Evolutionary conservation across 1,284 basidiomycete species (phyloP).

Genomic region (Rhodotorula sp.): DNA sequence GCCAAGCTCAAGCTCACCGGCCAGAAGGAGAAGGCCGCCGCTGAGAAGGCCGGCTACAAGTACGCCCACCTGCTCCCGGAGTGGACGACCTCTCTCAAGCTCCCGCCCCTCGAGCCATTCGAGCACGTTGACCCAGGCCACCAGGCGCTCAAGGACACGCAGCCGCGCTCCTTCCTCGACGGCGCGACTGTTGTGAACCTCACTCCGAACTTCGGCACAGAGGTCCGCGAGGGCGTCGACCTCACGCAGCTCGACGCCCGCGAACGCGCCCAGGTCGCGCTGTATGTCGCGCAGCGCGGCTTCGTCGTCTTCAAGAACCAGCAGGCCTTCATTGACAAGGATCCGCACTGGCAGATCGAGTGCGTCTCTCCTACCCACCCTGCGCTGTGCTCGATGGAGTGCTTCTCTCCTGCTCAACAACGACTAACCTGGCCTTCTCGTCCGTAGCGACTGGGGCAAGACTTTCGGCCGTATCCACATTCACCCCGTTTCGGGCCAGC

Average conservation of each 20-base stretch:
- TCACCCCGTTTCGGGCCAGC: conserved; percentile 77
- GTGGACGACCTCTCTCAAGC: conserved; percentile 61
- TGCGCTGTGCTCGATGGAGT: conserved; percentile 55
- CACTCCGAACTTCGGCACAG: conserved; percentile 73
- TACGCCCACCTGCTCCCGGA: conserved; percentile 69
- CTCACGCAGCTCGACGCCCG: conserved; percentile 64
- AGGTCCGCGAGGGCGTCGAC: conserved; percentile 70
- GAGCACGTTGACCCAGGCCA: conserved; percentile 72
- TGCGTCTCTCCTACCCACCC: neutral
- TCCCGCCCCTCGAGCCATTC: conserved; percentile 69
- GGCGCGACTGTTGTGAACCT: conserved; percentile 54
- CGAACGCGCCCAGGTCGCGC: conserved; percentile 72
- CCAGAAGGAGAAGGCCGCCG: neutral
- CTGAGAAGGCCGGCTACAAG: conserved; percentile 55
- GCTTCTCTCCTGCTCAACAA: no score
- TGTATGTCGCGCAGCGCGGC: conserved; percentile 77
- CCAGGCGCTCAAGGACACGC: conserved; percentile 59
- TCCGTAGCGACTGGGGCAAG: conserved; percentile 57
- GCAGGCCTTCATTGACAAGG: conserved; percentile 72
- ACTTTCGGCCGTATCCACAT: conserved; percentile 65
- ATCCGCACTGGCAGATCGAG: conserved; percentile 66
- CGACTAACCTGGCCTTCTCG: conserved; percentile 18
- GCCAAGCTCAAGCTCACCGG: neutral
- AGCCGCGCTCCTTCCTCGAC: conserved; percentile 31
- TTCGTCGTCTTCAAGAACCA: conserved; percentile 60